Evolutionary conservation across 2,329 filamentous ascomycete genomes (phyloP).

Genomic region (Phaeosphaeriaceae sp.): DNA sequence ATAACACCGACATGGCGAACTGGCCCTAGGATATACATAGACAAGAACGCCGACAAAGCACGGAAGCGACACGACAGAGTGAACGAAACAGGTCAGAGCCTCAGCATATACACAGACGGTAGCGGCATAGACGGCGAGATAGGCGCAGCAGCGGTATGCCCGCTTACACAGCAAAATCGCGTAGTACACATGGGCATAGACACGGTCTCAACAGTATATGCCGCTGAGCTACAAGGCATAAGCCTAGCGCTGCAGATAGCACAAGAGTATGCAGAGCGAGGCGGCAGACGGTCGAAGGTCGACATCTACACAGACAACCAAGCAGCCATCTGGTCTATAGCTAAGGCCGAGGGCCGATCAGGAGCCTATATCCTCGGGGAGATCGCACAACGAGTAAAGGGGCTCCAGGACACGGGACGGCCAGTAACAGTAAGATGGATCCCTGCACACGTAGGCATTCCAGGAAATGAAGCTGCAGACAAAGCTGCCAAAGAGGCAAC

Average conservation of each 20-base stretch:
- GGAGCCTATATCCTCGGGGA: constrained; percentile 22
- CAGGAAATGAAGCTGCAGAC: too few relatives aligned
- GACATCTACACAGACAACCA: constrained; percentile 27
- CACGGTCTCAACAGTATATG: constrained; percentile 17
- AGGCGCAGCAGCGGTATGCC: constrained; percentile 16
- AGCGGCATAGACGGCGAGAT: constrained; percentile 24
- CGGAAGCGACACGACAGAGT: constrained; percentile 17
- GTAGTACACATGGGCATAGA: constrained; percentile 17
- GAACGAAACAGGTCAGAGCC: constrained; percentile 10
- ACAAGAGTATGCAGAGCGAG: constrained; percentile 18
- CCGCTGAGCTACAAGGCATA: too few relatives aligned
- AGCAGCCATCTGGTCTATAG: constrained; percentile 18
- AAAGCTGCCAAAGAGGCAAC: too few relatives aligned
- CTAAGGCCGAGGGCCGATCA: constrained; percentile 14
- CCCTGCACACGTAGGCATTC: constrained; percentile 9
- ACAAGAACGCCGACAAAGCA: constrained; percentile 15
- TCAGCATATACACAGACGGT: constrained; percentile 31
- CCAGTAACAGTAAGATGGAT: constrained; percentile 14
- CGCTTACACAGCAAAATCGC: constrained; percentile 17
- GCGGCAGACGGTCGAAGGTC: constrained; percentile 8
- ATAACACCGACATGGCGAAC: constrained; percentile 15
- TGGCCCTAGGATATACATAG: too few relatives aligned
- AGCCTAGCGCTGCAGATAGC: too few relatives aligned
- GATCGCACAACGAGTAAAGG: constrained; percentile 15
- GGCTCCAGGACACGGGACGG: constrained; percentile 13